Base-by-base conservation (phyloP, 495 filamentous ascomycete species). In the Penicillium atrosanguineum region DNA sequence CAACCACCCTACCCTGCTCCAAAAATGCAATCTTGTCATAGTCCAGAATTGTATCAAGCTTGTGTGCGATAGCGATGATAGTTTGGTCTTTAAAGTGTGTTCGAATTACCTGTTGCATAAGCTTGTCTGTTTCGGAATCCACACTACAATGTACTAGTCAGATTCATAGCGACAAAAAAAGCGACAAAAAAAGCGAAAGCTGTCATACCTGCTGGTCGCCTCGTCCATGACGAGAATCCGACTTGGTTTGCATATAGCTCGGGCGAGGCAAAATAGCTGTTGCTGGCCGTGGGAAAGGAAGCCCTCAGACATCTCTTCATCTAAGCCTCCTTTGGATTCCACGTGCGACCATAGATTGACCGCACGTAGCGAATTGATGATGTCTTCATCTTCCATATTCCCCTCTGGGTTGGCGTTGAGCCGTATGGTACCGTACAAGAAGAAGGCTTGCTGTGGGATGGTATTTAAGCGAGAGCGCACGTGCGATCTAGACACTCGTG, bases 401-500 rank as follows among this genome's bases (percentile, higher is more conserved):
- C 46, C 55, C 34, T 63, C 50, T 9, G 75, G 73, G 48, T 81
- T 76, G 6, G 71, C 55, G 39, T 83, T 82, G 16, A 71, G 63
- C 21, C 80, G 71, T 3, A 81, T 60, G 1, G 61, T 69, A 14
- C 73, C 78, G 6, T 59, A 58, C 0, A 80, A 46, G 23, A 77
- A 73, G 51, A 79, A 72, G 1, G 76, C 69, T 16, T 83, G 77
- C 52, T 82, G 79, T 1, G 74, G 67, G 7, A 82, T 68, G 1
- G 73, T 57, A 39, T 75, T 73, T 4, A 79, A 64, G 6, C 63
- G 50, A 12, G 63, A 63, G 8, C 74, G 65, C 14, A 76, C 49
- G 23, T 44, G 49, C 7, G 66, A 40, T 6, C 60, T 50, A 6
- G 71, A 64, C 7, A 77, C 40, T 14, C 29, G 64, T 16, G 64